phyloP scores from a whole-genome alignment of 306 rosid species.

The Quercus suber region DNA sequence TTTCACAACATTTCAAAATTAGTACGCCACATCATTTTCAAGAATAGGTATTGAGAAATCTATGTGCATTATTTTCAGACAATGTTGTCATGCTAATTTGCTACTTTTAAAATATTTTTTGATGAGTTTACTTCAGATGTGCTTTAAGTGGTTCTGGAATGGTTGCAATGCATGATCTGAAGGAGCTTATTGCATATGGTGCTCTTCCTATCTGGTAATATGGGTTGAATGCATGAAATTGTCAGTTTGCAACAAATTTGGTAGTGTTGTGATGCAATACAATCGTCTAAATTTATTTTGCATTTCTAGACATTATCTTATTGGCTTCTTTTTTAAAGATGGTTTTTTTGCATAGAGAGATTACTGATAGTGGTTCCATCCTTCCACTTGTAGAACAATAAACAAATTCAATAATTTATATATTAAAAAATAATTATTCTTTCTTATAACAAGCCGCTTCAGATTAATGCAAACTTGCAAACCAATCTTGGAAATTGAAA shows the following conservation, averaged over 20 bases:
- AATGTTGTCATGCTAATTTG: no score
- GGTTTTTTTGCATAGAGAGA: no score
- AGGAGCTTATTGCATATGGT: slow-evolving; percentile 92
- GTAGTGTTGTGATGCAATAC: neutral
- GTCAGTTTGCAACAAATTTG: neutral
- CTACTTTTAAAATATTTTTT: no score
- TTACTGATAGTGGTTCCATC: no score
- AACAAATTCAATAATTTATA: neutral
- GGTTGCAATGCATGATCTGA: slow-evolving; percentile 94
- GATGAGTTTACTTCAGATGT: slow-evolving; percentile 49
- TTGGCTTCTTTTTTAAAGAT: neutral
- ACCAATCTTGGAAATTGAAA: neutral
- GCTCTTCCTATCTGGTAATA: slow-evolving; percentile 83
- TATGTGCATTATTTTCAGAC: no score
- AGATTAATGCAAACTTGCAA: no score
- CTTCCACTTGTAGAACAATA: no score
- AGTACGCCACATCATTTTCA: no score
- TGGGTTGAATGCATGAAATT: neutral
- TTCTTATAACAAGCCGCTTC: neutral
- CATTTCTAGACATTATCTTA: neutral
- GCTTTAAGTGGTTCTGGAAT: slow-evolving; percentile 93
- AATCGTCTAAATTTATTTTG: neutral
- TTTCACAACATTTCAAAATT: no score
- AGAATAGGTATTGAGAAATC: no score
- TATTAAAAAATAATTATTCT: neutral